These are phyloP conservation scores for Silene conica DNA, from an alignment of 148 eudicot species.

Conservation along the genomic window DNA sequence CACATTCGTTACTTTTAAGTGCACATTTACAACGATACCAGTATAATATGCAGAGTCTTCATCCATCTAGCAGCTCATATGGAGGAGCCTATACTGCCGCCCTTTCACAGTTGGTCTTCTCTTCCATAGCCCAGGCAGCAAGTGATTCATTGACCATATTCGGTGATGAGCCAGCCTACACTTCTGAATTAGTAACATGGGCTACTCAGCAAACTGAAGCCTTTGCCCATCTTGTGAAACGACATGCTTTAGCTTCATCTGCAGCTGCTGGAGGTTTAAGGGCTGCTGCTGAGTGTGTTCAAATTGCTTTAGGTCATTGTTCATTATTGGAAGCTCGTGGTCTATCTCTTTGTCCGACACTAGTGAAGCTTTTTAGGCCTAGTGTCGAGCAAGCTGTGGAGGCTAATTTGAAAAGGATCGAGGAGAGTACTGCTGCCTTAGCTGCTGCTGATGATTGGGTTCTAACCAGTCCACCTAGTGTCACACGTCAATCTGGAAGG, in stretches of 20 bases:
- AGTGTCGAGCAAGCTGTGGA: constrained; percentile 92
- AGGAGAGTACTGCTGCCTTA: constrained; percentile 89
- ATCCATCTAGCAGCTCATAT: constrained; percentile 95
- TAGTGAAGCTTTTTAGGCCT: constrained; percentile 78
- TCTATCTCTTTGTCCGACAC: constrained; percentile 84
- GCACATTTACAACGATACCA: constrained; percentile 89
- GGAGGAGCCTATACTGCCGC: constrained; percentile 99
- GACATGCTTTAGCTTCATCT: constrained; percentile 94
- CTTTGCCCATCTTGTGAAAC: constrained; percentile 79
- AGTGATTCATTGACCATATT: constrained; percentile 79
- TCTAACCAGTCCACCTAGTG: constrained; percentile 49
- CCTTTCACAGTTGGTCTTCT: constrained; percentile 88
- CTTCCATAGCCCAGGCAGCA: constrained; percentile 86
- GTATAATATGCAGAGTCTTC: constrained; percentile 85
- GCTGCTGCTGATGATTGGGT: constrained; percentile 99
- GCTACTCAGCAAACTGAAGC: constrained; percentile 88
- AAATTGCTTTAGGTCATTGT: constrained; percentile 95
- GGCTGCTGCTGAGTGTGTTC: constrained; percentile 99
- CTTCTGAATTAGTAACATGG: constrained; percentile 96
- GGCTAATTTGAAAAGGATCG: constrained; percentile 89
- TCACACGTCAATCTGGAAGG: constrained; percentile 63
- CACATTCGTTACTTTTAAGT: constrained; percentile 75
- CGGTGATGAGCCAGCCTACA: constrained; percentile 77
- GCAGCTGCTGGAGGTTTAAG: constrained; percentile 98
- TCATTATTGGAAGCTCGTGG: constrained; percentile 85